Percentiles rank a stretch among this genome's conserved stretches.
phyloP scores from a whole-genome alignment of 805 yeast species.

The Pichia californica region DNA sequence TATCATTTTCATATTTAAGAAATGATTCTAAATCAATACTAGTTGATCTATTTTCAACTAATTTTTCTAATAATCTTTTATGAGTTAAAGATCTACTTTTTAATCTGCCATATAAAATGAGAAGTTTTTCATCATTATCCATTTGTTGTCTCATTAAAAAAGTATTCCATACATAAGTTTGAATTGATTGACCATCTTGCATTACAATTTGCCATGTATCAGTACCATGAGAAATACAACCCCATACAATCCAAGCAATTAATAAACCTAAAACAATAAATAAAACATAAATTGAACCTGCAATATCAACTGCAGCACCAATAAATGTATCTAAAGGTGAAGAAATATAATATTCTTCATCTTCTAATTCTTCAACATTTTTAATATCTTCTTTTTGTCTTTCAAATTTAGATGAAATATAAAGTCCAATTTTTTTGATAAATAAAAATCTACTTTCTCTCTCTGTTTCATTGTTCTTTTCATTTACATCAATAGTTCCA shows the following conservation, averaged over 20 bases:
- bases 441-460: neutral
- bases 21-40: neutral
- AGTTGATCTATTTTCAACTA: neutral
- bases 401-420: neutral
- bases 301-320: constrained; percentile 12
- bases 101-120: constrained; percentile 22
- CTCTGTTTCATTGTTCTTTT: neutral
- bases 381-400: neutral
- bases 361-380: constrained; percentile 5
- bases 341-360: constrained; percentile 9
- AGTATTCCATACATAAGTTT: constrained; percentile 35
- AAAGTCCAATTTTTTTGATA: neutral
- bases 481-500: neutral
- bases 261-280: constrained; percentile 22
- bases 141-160: constrained; percentile 35
- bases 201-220: constrained; percentile 35
- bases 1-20: constrained; percentile 26
- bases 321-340: constrained; percentile 11
- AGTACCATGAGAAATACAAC: constrained; percentile 27
- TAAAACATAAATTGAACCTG: constrained; percentile 20
- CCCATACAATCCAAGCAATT: constrained; percentile 16
- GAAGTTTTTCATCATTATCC: constrained; percentile 25
- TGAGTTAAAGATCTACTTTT: constrained; percentile 27
- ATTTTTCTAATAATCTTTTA: constrained; percentile 12
- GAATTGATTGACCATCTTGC: constrained; percentile 38